phyloP scores from a whole-genome alignment of 2,329 filamentous ascomycete genomes.

The Thelonectria discophora region DNA sequence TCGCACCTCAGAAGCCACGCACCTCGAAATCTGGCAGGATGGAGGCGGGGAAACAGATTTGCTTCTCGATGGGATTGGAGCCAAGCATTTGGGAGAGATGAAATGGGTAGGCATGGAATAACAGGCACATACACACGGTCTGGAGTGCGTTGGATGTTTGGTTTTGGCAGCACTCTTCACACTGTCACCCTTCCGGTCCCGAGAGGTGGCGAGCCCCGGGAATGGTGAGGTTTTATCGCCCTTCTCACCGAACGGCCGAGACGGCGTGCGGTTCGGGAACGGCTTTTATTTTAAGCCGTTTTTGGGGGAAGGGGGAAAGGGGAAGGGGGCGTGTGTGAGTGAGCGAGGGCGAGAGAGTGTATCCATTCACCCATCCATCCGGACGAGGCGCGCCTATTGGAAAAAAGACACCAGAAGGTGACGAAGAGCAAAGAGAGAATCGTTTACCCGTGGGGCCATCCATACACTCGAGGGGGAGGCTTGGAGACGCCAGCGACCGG shows the following conservation, averaged over 20 bases:
- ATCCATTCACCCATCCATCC: conserved; percentile 8
- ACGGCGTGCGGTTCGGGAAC: conserved; percentile 3
- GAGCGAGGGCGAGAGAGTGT: background rate
- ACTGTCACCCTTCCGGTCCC: background rate
- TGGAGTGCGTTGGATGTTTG: background rate
- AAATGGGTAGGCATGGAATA: background rate
- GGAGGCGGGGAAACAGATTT: background rate
- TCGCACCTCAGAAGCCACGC: background rate
- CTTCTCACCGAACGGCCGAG: conserved; percentile 36
- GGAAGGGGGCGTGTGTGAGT: background rate
- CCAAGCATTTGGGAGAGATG: background rate
- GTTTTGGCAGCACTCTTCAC: background rate
- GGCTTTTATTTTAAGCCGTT: conserved; percentile 15
- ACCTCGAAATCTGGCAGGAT: conserved; percentile 11
- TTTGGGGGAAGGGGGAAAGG: background rate
- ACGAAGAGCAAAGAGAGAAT: background rate
- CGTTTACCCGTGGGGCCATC: background rate
- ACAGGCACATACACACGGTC: too few relatives aligned
- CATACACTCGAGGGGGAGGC: conserved; percentile 7
- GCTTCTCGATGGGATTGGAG: conserved; percentile 1
- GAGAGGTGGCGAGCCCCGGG: conserved; percentile 26
- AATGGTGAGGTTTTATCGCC: conserved; percentile 12
- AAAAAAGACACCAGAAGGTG: conserved; percentile 2
- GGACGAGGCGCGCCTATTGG: conserved; percentile 37
- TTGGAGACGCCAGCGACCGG: too few relatives aligned